Base-by-base conservation (phyloP, 345 rosid genomes). In the Isatis tinctoria region DNA sequence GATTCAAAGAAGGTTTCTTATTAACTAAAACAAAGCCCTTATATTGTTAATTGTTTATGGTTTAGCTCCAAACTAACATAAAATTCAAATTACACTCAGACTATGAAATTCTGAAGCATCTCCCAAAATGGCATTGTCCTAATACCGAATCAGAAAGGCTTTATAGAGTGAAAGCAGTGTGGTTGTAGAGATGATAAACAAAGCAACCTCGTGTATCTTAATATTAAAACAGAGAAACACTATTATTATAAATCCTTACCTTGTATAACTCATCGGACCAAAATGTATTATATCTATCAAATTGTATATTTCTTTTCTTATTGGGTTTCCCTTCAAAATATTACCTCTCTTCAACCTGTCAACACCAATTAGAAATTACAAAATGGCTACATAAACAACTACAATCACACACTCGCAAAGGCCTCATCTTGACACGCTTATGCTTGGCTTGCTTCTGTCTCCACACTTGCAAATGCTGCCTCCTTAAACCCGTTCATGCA, bases 371-470 rank as follows among this genome's bases (percentile, higher is more conserved):
- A 65, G 27, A 44, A 20, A 32, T 1, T 39, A 73, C 16, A 40
- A 37, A 67, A 49, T 70, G 70, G 53, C 75, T 18, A 69, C 74
- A 77, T 72, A 65, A 77, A 56, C 67, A 43, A 45, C 33, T 62
- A 61, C 74, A 60, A 57, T 58, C 20, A 59, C 37, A 67, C 5
- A 67, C 67, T 65, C 65, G 24, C 65, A 43, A 26, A 44, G 35
- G 26, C 69, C 60, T 11, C 60, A 10, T 43, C 68, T 66, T 17
- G 10, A 26, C 3, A 43, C 14, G 26, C 17, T 69, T 69, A 69
- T 44, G 60, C 79, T 76, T 77, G 79, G 65, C 80, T 71, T 5
- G 82, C 71, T 72, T 79, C 77, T 14, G 84, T 75, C 72, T 61
- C 82, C 53, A 82, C 73, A 54, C 64, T 75, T 73, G 79, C 82